phyloP scores from a whole-genome alignment of 306 rosid species.

The Cicer bijugum region DNA sequence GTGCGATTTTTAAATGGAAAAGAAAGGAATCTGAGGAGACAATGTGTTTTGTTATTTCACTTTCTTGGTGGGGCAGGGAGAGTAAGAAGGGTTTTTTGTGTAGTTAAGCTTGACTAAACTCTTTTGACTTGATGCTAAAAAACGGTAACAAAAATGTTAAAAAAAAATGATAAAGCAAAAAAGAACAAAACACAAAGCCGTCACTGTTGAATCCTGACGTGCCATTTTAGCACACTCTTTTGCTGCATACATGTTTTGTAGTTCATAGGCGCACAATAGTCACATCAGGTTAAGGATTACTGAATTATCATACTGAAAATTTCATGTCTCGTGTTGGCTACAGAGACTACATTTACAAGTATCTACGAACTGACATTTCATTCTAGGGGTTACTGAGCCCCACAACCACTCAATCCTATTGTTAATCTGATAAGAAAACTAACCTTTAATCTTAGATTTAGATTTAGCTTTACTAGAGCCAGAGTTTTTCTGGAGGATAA shows the following conservation, averaged over 20 bases:
- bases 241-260: constrained; percentile 51
- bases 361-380: constrained; percentile 67
- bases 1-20: constrained; percentile 55
- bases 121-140: constrained; percentile 71
- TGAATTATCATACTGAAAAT: constrained; percentile 48
- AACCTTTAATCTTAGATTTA: background rate
- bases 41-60: constrained; percentile 71
- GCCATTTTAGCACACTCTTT: constrained; percentile 38
- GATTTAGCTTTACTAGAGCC: background rate
- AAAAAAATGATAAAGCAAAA: constrained; percentile 16
- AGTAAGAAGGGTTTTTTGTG: constrained; percentile 43
- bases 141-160: constrained; percentile 39
- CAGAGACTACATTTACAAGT: constrained; percentile 65
- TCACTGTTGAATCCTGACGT: constrained; percentile 41
- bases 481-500: background rate
- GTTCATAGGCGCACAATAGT: constrained; percentile 41
- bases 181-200: constrained; percentile 47
- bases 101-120: constrained; percentile 58
- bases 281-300: constrained; percentile 48
- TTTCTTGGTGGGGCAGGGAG: constrained; percentile 71
- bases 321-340: constrained; percentile 66
- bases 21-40: constrained; percentile 91
- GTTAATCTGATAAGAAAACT: constrained; percentile 3
- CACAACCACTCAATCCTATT: background rate
- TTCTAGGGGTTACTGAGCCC: constrained; percentile 43